A percentile compares a stretch with the other conserved stretches of the same genome.
phyloP scores from a whole-genome alignment of 805 yeast genomes.

The Debaryomyces castellii region DNA sequence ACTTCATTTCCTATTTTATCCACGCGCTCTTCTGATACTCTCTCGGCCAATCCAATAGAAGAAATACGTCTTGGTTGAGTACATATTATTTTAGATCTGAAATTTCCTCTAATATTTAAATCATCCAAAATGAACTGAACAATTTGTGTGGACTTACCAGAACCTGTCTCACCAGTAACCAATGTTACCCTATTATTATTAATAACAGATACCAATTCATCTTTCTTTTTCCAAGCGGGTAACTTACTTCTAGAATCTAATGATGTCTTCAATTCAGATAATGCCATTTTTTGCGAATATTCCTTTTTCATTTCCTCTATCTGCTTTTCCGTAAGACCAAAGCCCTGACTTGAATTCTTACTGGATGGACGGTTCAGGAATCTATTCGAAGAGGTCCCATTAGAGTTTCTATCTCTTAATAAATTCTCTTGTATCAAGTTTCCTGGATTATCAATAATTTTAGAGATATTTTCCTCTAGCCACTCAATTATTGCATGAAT shows the following conservation, averaged over 20 bases:
- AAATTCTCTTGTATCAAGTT: slow-evolving; percentile 39
- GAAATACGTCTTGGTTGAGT: slow-evolving; percentile 97
- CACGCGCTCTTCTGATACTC: slow-evolving; percentile 83
- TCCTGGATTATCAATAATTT: slow-evolving; percentile 73
- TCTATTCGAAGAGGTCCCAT: slow-evolving; percentile 12
- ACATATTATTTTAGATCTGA: slow-evolving; percentile 65
- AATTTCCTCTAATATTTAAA: slow-evolving; percentile 48
- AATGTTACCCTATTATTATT: slow-evolving; percentile 62
- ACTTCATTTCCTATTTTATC: slow-evolving; percentile 67
- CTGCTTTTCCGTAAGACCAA: neutral
- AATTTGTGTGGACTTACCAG: slow-evolving; percentile 94
- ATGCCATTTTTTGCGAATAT: slow-evolving; percentile 26
- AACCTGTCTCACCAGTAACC: slow-evolving; percentile 96
- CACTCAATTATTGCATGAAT: slow-evolving; percentile 72
- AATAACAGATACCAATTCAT: slow-evolving; percentile 56
- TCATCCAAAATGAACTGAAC: slow-evolving; percentile 86
- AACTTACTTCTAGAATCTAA: slow-evolving; percentile 49
- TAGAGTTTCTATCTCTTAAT: neutral
- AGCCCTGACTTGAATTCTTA: neutral
- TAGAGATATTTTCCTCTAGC: slow-evolving; percentile 62
- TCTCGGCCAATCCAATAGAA: slow-evolving; percentile 89
- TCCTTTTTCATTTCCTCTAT: slow-evolving; percentile 7
- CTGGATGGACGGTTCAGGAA: neutral
- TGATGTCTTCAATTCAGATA: slow-evolving; percentile 33
- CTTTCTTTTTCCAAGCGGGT: slow-evolving; percentile 82